Conservation (phyloP, 352 stramenopile species). For the Phytophthora kernoviae region DNA sequence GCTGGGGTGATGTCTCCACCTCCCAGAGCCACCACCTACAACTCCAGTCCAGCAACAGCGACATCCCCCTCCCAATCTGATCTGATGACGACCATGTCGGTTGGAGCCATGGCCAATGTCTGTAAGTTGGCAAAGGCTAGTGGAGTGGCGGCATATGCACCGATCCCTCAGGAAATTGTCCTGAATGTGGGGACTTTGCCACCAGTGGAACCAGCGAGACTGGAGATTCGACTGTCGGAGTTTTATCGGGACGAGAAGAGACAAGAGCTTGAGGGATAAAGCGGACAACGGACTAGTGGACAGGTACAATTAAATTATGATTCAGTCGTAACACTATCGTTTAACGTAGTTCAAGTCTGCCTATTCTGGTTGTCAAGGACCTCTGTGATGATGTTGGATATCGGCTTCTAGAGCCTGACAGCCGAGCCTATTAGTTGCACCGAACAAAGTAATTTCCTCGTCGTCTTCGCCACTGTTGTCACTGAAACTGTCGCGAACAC, state of each 20-base stretch:
- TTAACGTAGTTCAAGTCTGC: not conserved
- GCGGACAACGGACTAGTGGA: not conserved
- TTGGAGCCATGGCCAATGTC: conserved; percentile 62
- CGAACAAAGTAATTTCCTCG: conserved; percentile 24
- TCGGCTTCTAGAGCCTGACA: conserved; percentile 19
- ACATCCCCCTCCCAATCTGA: conserved; percentile 6
- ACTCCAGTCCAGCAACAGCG: not conserved
- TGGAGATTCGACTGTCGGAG: conserved; percentile 60
- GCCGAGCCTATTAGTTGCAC: conserved; percentile 4
- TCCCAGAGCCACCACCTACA: conserved; percentile 4
- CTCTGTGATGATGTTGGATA: conserved; percentile 5
- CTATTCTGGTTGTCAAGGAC: not conserved
- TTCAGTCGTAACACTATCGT: not conserved
- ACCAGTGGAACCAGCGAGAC: conserved; percentile 47
- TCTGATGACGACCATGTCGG: conserved; percentile 31
- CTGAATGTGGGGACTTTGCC: conserved; percentile 33
- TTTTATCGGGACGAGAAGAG: conserved; percentile 44
- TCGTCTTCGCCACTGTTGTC: conserved; percentile 9
- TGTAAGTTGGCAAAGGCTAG: conserved; percentile 43
- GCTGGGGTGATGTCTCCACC: not conserved
- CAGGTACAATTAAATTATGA: not conserved
- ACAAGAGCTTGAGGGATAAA: not conserved
- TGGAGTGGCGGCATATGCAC: conserved; percentile 43
- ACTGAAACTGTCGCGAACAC: not conserved
- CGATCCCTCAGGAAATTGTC: conserved; percentile 46